Conservation (phyloP, 345 rosid genomes). For the Eucalyptus pumila region DNA sequence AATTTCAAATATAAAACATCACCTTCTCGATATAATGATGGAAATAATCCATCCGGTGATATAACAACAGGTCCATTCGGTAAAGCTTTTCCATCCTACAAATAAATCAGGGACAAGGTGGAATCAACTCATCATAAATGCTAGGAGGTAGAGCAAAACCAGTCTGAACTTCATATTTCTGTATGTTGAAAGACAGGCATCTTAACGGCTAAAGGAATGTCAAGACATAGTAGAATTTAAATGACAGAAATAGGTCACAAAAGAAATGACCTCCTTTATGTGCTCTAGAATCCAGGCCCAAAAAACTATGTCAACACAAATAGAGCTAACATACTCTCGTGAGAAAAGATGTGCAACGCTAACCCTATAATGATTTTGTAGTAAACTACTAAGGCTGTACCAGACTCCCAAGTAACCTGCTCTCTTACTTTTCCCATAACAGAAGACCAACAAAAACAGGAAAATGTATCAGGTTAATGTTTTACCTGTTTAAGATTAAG, state of each 20-base stretch:
- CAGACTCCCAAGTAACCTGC: background rate
- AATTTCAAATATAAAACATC: background rate
- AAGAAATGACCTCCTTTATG: background rate
- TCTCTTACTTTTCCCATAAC: background rate
- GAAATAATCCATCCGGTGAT: conserved; percentile 87
- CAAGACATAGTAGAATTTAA: background rate
- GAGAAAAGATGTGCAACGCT: background rate
- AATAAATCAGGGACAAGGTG: background rate
- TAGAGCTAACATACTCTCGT: background rate
- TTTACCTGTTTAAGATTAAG: conserved; percentile 79
- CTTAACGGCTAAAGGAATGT: background rate
- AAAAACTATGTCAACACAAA: background rate
- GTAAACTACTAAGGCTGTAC: background rate
- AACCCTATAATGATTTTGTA: background rate
- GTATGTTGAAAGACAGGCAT: background rate
- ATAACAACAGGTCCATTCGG: conserved; percentile 90
- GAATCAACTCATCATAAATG: background rate
- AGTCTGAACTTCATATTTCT: background rate
- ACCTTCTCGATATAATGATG: conserved; percentile 90
- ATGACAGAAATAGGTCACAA: background rate
- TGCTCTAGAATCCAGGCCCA: background rate
- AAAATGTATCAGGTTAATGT: background rate
- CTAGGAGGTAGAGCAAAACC: background rate
- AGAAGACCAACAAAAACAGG: background rate
- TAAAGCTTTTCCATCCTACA: conserved; percentile 80